Conservation (phyloP, 2,329 filamentous ascomycete genomes). For the Colletotrichum higginsianum region DNA sequence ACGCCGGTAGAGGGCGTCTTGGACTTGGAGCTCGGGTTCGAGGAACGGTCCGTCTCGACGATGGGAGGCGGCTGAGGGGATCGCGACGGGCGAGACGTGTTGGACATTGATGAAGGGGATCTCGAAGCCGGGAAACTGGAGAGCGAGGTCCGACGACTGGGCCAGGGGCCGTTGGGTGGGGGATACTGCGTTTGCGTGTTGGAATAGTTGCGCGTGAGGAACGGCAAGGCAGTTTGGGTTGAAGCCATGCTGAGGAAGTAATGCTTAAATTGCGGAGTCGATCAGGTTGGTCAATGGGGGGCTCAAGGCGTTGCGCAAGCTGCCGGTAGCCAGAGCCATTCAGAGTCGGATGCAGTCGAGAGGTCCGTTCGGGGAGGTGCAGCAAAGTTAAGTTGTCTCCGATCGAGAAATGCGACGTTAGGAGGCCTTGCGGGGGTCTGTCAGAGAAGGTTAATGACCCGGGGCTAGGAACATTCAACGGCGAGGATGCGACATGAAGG, state of each 20-base stretch:
- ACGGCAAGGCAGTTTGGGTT: constrained; percentile 58
- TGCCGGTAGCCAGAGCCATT: constrained; percentile 38
- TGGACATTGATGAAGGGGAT: constrained; percentile 71
- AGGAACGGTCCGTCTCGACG: constrained; percentile 69
- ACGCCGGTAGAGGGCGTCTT: constrained; percentile 72
- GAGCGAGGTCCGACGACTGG: constrained; percentile 69
- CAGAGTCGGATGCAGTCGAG: constrained; percentile 26
- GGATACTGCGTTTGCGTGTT: constrained; percentile 56
- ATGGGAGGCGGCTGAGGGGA: constrained; percentile 66
- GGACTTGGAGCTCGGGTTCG: constrained; percentile 72
- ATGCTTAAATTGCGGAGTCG: constrained; percentile 38
- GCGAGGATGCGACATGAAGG: constrained; percentile 31
- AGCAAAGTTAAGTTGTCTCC: constrained; percentile 31
- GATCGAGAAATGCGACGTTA: constrained; percentile 31
- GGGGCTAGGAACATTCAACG: constrained; percentile 23
- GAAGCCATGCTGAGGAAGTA: constrained; percentile 54
- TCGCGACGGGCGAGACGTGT: constrained; percentile 65
- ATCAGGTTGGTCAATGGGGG: constrained; percentile 25
- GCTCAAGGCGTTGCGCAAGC: constrained; percentile 35
- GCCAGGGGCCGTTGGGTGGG: constrained; percentile 45
- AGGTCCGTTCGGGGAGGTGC: constrained; percentile 41
- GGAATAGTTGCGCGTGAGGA: constrained; percentile 56
- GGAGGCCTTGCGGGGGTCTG: constrained; percentile 21
- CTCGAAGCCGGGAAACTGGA: constrained; percentile 75
- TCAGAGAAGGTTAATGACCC: constrained; percentile 23